Base-by-base conservation (phyloP, 208 protist species). In the Acanthamoeba triangularis region DNA sequence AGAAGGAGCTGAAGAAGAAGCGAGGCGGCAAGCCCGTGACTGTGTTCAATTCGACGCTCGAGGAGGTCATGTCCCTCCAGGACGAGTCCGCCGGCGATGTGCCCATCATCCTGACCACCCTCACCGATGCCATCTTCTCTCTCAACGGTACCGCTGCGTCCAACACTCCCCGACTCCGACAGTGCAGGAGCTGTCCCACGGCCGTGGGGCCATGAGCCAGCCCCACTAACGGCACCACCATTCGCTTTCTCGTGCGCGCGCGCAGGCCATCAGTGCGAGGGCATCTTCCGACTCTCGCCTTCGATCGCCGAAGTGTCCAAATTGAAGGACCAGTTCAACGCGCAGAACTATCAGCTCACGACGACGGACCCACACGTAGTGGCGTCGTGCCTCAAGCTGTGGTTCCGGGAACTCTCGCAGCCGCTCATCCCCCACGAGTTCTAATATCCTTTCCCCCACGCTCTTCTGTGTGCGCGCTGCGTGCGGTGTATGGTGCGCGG, bases 61-160 rank as follows among this genome's bases (percentile, higher is more conserved):
- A 87, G 47, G 41, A 87, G 41, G 78, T 87, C n/a, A 87, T 87
- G 78, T 87, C 78, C 49, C 49, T 87, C 13, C 78, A 87, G 78
- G 41, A 18, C 47, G 78, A 87, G n/a, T 52, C 41, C 47, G 78
- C 52, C 4, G 28, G 41, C 14, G 78, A 87, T 5, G 49, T 87
- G 28, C 78, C 78, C 20, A 28, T 87, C 78, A 18, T 87, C 44
- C 78, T 87, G 18, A 52, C 30, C 10, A 35, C 41, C 44, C 78
- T 87, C 47, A 87, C 78, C 44, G 11, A 87, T 10, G 41, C 78
- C 49, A 16, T 87, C n/a, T 63, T 87, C 47, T 8, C 16, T 35
- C 49, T 87, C 28, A 87, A 87, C 33, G 78, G 78, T 84, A 33
- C 30, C 33, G 1, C 67, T 28, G 11, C 35, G 10, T 5, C 67